Evolutionary conservation across 257 asterid species (phyloP), one percentile per base, ranked within the genome.

Genomic region (Salvia splendens): DNA sequence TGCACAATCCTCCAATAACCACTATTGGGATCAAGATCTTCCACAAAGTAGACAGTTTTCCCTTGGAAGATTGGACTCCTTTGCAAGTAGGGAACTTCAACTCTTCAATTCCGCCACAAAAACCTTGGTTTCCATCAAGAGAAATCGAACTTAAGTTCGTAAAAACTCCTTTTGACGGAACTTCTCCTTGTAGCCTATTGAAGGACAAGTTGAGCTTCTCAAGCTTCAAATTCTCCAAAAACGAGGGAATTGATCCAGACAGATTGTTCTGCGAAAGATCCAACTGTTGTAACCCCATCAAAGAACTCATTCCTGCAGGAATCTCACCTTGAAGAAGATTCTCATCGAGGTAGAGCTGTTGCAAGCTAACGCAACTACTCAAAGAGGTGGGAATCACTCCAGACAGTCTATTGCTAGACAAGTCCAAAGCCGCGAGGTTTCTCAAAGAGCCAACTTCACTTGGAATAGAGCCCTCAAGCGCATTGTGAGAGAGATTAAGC

Each of bases 291-390:
- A 80, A 32, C 2, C 84, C 80, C 69, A 11, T 65, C 73, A 80
- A 49, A 48, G 70, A 56, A 41, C 75, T 70, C 46, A 80, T 15
- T 6, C 67, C 65, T 1, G n/a, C n/a, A n/a, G 84, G 81, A 3
- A 80, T 20, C 59, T 73, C 16, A 7, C 84, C 84, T 15, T 65
- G 48, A 0, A 80, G 65, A 14, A 12, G 2, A 54, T 80, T 80
- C 0, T 30, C 54, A 15, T 52, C 33, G 2, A 80, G 50, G 49
- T 49, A 8, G 11, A 80, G 78, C 0, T 2, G n/a, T 43, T 46
- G 20, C 73, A 80, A 62, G 36, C 69, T 69, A 4, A 6, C n/a
- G 33, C 78, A 73, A 1, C 36, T 42, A 0, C 66, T 47, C 17
- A 80, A 4, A 7, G 72, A 59, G 54, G 20, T 65, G 1, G 84